Evolutionary conservation across 1,284 basidiomycete genomes (phyloP).

Genomic region (Ganoderma meredithae): DNA sequence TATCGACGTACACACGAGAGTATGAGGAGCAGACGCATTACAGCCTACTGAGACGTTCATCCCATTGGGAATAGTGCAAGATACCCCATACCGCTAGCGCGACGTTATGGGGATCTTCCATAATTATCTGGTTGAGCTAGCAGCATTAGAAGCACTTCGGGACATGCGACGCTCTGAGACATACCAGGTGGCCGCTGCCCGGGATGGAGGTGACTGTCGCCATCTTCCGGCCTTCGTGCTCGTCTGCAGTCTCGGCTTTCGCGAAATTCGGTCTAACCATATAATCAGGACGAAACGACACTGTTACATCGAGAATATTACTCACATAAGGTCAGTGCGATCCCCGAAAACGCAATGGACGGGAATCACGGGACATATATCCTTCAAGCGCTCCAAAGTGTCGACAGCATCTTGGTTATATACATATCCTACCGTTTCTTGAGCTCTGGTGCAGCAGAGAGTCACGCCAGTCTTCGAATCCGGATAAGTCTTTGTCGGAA

Average conservation of each 20-base stretch:
- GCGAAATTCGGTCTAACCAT: not conserved
- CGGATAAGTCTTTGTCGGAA: slow-evolving; percentile 28
- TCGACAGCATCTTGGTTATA: slow-evolving; percentile 22
- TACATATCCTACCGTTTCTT: slow-evolving; percentile 21
- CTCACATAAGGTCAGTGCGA: slow-evolving; percentile 22
- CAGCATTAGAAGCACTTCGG: not conserved
- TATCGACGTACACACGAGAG: no score
- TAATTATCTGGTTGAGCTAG: slow-evolving; percentile 8
- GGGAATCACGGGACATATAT: slow-evolving; percentile 23
- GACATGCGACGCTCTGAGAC: not conserved
- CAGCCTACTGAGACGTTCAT: not conserved
- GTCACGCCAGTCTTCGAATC: slow-evolving; percentile 24
- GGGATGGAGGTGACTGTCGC: not conserved
- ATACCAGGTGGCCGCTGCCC: not conserved
- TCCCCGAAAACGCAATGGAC: slow-evolving; percentile 28
- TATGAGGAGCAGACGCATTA: not conserved
- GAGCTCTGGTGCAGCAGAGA: slow-evolving; percentile 20
- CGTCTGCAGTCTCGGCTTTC: not conserved
- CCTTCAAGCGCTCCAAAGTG: slow-evolving; percentile 18
- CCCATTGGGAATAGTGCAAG: not conserved
- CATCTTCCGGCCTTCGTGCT: not conserved
- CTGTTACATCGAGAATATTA: not conserved
- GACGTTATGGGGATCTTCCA: not conserved
- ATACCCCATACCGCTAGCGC: not conserved
- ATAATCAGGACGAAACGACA: not conserved